A percentile compares a stretch with the other conserved stretches of the same genome.
These are phyloP conservation scores for Penicillium robsamsonii DNA, from an alignment of 495 filamentous ascomycete genomes.

Conservation along the genomic window DNA sequence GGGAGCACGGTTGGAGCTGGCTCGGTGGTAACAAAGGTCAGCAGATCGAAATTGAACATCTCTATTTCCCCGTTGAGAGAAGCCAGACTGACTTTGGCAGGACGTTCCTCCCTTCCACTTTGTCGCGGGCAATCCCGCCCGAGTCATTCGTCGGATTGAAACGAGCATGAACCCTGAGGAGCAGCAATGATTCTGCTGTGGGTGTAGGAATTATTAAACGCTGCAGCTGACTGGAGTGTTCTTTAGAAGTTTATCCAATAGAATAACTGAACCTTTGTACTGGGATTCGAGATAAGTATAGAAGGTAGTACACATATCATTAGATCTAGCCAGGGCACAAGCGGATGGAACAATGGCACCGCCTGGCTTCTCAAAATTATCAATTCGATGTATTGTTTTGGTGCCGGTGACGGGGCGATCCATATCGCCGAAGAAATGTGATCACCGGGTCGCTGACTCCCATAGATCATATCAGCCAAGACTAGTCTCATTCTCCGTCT, in stretches of 20 bases:
- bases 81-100: constrained; percentile 16
- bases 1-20: constrained; percentile 75
- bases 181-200: not conserved
- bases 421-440: not conserved
- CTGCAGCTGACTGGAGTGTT: not conserved
- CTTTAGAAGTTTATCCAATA: not conserved
- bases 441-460: not conserved
- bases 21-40: constrained; percentile 73
- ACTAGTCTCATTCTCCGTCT: not conserved
- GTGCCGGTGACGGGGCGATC: not conserved
- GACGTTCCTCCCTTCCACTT: constrained; percentile 58
- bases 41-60: not conserved
- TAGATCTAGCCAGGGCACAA: constrained; percentile 20
- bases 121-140: constrained; percentile 62
- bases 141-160: constrained; percentile 44
- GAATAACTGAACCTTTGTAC: not conserved
- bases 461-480: not conserved
- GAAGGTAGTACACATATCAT: constrained; percentile 5
- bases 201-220: not conserved
- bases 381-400: constrained; percentile 36
- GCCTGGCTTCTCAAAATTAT: constrained; percentile 37
- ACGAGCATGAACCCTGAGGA: constrained; percentile 3
- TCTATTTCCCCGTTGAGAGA: not conserved
- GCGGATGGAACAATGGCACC: constrained; percentile 34
- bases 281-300: not conserved